phyloP scores from a whole-genome alignment of 345 rosid genomes.

The Hypericum androsaemum region DNA sequence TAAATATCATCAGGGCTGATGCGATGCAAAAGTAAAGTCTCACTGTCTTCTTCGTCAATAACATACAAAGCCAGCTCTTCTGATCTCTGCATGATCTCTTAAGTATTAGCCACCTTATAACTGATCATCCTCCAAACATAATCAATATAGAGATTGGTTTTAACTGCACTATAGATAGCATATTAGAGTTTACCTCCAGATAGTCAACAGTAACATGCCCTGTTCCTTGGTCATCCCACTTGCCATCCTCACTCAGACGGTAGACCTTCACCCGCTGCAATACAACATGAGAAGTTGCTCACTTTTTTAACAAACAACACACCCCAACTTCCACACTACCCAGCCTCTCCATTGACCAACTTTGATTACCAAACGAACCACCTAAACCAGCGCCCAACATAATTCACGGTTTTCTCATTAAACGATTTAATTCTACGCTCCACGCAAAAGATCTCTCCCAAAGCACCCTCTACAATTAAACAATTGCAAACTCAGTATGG shows the following conservation, averaged over 20 bases:
- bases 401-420: too few species aligned
- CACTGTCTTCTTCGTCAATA: constrained; percentile 76
- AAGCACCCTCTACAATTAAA: too few species aligned
- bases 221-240: constrained; percentile 97
- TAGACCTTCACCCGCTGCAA: constrained; percentile 87
- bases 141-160: not conserved
- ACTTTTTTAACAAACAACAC: too few species aligned
- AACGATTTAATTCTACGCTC: too few species aligned
- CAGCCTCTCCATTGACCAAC: too few species aligned
- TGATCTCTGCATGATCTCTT: constrained; percentile 47
- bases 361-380: too few species aligned
- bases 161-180: not conserved
- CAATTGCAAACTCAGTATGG: too few species aligned
- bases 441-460: too few species aligned
- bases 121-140: not conserved
- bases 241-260: constrained; percentile 58
- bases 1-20: constrained; percentile 73
- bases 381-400: too few species aligned
- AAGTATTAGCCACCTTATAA: constrained; percentile 1
- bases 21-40: constrained; percentile 66
- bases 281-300: not conserved
- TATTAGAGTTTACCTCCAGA: constrained; percentile 52
- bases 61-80: constrained; percentile 72
- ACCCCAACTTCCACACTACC: too few species aligned
- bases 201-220: constrained; percentile 76